phyloP scores from a whole-genome alignment of 225 moss, liverwort and hornwort species.

The Pseudoscleropodium purum region DNA sequence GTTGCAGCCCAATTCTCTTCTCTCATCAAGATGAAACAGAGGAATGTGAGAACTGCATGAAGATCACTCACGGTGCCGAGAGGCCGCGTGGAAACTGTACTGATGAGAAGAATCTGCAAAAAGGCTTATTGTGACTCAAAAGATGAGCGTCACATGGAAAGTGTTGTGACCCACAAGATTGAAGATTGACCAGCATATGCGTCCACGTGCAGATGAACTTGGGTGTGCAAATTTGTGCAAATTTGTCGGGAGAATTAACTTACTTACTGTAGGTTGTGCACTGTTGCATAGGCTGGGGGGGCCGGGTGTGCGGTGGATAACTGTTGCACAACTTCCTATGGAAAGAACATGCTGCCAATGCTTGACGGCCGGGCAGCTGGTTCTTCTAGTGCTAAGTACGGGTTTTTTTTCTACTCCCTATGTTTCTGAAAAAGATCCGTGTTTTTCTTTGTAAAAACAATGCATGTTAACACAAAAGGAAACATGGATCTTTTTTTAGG shows the following conservation, averaged over 20 bases:
- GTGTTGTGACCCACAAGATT: neutral
- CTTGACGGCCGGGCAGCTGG: neutral
- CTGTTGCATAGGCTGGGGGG: neutral
- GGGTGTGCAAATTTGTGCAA: neutral
- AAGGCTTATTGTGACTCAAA: neutral
- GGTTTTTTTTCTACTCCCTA: no score
- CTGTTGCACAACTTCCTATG: neutral
- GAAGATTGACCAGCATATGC: neutral
- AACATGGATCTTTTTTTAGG: no score
- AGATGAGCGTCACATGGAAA: no score
- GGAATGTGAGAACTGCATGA: neutral
- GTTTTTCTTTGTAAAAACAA: no score
- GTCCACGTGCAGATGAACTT: neutral
- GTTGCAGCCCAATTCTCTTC: neutral
- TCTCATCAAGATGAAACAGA: no score
- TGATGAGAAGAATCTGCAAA: neutral
- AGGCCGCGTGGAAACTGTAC: neutral
- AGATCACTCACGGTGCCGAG: neutral
- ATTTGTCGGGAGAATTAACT: neutral
- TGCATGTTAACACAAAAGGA: no score
- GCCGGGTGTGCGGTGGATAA: neutral
- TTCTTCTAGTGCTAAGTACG: no score
- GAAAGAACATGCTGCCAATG: neutral
- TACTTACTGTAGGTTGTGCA: neutral
- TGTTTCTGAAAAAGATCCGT: no score